Conservation (phyloP, 2,329 filamentous ascomycete genomes). For the Aureobasidium sp. region DNA sequence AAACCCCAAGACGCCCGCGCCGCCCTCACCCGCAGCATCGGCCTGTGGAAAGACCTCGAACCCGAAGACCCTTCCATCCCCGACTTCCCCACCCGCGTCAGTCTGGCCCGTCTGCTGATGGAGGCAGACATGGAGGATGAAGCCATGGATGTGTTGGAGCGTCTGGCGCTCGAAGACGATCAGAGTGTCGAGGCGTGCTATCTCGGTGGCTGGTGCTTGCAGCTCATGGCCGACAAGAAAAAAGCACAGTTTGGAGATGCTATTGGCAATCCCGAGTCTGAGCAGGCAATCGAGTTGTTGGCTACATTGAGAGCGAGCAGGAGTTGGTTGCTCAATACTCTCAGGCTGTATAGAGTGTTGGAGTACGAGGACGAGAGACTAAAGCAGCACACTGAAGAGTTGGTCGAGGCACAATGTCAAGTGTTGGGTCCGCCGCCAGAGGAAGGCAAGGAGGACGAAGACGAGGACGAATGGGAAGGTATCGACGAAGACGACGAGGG, state of each 20-base stretch:
- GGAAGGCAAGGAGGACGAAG: conserved; percentile 37
- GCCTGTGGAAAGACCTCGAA: conserved; percentile 73
- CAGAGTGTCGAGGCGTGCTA: conserved; percentile 96
- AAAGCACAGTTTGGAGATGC: conserved; percentile 34
- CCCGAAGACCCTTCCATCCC: conserved; percentile 67
- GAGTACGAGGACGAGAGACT: conserved; percentile 82
- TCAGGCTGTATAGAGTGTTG: conserved; percentile 69
- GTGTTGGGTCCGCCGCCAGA: conserved; percentile 38
- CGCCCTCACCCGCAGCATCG: conserved; percentile 71
- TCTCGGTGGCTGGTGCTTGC: conserved; percentile 87
- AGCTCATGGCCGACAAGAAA: conserved; percentile 67
- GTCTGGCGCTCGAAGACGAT: conserved; percentile 82
- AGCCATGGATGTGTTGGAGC: conserved; percentile 76
- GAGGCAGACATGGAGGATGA: conserved; percentile 82
- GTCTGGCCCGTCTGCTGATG: conserved; percentile 76
- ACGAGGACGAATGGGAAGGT: conserved; percentile 32
- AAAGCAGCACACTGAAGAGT: conserved; percentile 66
- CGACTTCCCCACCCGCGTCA: conserved; percentile 79
- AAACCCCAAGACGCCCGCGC: conserved; percentile 70
- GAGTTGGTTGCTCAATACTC: conserved; percentile 74
- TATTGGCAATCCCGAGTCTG: conserved; percentile 17
- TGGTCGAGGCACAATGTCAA: conserved; percentile 47
- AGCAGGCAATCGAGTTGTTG: conserved; percentile 22
- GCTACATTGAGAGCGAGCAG: conserved; percentile 64
- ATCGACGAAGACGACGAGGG: conserved; percentile 32